These are phyloP conservation scores for Apiospora saccharicola DNA, from an alignment of 2,329 filamentous ascomycete species.

Conservation along the genomic window DNA sequence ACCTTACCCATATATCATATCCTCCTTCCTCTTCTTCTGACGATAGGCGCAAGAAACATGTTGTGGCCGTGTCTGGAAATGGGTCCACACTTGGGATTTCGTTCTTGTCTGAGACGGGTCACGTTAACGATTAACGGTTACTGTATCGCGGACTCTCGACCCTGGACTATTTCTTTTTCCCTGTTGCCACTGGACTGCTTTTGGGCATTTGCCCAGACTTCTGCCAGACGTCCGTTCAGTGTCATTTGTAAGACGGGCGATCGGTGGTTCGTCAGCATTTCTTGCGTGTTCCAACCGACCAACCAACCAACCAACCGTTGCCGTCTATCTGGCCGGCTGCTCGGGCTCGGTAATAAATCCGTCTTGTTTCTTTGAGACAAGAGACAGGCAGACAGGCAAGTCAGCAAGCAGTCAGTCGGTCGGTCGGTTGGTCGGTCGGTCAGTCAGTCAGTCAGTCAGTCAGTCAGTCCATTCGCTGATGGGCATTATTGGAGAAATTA, in stretches of 20 bases:
- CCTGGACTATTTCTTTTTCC: conserved; percentile 15
- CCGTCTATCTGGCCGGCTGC: conserved; percentile 1
- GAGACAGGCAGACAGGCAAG: neutral
- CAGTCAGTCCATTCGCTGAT: neutral
- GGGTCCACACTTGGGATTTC: neutral
- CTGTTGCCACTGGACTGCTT: conserved; percentile 1
- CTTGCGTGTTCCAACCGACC: neutral
- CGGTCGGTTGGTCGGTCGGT: neutral
- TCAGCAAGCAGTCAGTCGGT: neutral
- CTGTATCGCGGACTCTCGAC: conserved; percentile 6
- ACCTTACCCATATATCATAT: conserved; percentile 18
- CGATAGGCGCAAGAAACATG: conserved; percentile 19
- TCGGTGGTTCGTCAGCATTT: conserved; percentile 3
- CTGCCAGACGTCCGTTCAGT: neutral
- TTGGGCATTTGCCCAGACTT: neutral
- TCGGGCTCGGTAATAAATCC: conserved; percentile 7
- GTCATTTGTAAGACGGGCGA: conserved; percentile 21
- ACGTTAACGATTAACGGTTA: conserved; percentile 19
- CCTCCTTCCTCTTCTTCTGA: conserved; percentile 17
- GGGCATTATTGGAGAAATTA: conserved; percentile 13
- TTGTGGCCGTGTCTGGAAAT: conserved; percentile 12
- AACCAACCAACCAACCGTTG: neutral
- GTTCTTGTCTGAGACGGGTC: conserved; percentile 13
- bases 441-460: neutral
- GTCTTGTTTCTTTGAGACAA: neutral